Evolutionary conservation across 495 filamentous ascomycete genomes (phyloP).

Genomic region (Penicillium chermesinum): DNA sequence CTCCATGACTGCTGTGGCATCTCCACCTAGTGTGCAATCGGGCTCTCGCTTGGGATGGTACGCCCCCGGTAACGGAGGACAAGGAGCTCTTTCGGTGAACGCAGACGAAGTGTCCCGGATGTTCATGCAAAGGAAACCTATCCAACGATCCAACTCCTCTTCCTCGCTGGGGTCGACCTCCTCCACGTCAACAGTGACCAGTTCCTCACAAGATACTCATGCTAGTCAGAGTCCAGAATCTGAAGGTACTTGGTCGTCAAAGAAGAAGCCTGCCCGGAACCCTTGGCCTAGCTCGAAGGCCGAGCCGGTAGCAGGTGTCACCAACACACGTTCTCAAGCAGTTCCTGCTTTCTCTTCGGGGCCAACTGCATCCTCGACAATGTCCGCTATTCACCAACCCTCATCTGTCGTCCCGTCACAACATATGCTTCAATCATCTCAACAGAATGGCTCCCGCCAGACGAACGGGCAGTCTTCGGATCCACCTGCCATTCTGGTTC

Average conservation of each 20-base stretch:
- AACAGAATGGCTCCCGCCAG: slow-evolving; percentile 60
- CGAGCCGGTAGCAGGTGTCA: slow-evolving; percentile 59
- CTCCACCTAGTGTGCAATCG: slow-evolving; percentile 81
- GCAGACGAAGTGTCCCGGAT: slow-evolving; percentile 82
- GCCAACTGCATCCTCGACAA: slow-evolving; percentile 59
- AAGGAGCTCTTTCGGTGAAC: slow-evolving; percentile 74
- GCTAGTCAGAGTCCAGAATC: slow-evolving; percentile 36
- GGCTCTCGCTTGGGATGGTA: slow-evolving; percentile 59
- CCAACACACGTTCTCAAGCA: slow-evolving; percentile 56
- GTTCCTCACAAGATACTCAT: slow-evolving; percentile 47
- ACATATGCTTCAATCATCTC: slow-evolving; percentile 54
- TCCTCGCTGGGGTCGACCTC: slow-evolving; percentile 60
- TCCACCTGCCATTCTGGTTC: slow-evolving; percentile 67
- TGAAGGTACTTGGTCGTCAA: slow-evolving; percentile 51
- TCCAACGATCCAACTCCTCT: slow-evolving; percentile 81
- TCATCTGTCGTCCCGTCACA: slow-evolving; percentile 68
- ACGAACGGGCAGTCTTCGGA: slow-evolving; percentile 51
- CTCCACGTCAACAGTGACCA: slow-evolving; percentile 47
- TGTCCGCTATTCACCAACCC: slow-evolving; percentile 72
- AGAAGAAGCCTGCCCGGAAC: slow-evolving; percentile 64
- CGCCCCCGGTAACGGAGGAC: slow-evolving; percentile 62
- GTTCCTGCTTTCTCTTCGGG: slow-evolving; percentile 62
- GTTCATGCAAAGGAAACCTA: slow-evolving; percentile 78
- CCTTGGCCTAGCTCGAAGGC: slow-evolving; percentile 70
- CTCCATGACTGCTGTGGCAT: slow-evolving; percentile 95